Evolutionary conservation across 805 yeast genomes (phyloP).

Genomic region (Lipomyces sp.): DNA sequence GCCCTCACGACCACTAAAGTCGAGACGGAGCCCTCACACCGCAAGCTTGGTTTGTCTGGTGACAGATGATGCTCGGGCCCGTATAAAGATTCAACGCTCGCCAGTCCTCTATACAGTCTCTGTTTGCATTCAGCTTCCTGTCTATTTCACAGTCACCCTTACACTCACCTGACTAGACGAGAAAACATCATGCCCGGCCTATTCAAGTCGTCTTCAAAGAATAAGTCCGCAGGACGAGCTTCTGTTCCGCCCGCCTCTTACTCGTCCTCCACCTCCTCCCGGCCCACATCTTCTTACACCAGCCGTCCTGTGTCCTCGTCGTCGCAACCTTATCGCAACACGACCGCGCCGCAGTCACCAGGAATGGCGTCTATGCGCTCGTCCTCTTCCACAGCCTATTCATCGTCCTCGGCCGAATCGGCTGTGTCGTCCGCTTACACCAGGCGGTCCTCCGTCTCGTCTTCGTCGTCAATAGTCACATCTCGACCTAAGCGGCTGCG

Average conservation of each 20-base stretch:
- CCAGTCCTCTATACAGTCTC: no score
- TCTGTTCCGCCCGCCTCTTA: neutral
- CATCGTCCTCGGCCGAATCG: constrained; percentile 3
- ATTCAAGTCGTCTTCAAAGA: no score
- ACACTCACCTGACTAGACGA: no score
- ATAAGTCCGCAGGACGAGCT: no score
- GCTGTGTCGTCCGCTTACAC: constrained; percentile 1
- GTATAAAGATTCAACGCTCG: no score
- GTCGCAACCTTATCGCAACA: neutral
- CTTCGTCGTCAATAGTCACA: neutral
- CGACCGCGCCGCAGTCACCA: neutral
- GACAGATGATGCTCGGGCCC: no score
- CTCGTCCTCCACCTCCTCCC: neutral
- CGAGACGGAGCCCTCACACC: no score
- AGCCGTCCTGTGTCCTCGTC: neutral
- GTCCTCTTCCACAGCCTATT: neutral
- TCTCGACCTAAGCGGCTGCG: neutral
- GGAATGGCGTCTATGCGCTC: neutral
- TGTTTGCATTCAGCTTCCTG: no score
- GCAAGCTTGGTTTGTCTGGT: no score
- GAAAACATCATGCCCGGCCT: no score
- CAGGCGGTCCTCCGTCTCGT: constrained; percentile 1
- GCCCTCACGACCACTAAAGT: no score
- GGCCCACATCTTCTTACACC: neutral
- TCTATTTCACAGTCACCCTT: no score